Evolutionary conservation across 495 filamentous ascomycete genomes (phyloP).

Genomic region (Lophium mytilinum): DNA sequence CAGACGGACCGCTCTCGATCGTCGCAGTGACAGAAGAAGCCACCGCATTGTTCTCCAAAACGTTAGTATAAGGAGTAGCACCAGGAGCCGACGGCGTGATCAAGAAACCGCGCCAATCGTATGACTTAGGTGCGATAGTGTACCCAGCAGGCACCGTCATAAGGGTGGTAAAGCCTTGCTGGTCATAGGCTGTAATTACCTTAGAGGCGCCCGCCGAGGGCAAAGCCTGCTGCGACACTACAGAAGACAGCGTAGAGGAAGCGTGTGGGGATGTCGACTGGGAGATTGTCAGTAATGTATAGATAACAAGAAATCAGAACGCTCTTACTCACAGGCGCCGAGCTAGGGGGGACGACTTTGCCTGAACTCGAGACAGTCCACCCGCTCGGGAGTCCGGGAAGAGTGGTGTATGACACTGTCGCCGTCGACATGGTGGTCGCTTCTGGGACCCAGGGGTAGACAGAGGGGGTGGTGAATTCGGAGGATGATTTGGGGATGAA

Average conservation of each 20-base stretch:
- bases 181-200: slow-evolving; percentile 34
- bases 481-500: slow-evolving; percentile 53
- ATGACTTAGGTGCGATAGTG: slow-evolving; percentile 29
- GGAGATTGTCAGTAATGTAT: slow-evolving; percentile 30
- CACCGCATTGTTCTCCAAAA: slow-evolving; percentile 16
- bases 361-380: slow-evolving; percentile 68
- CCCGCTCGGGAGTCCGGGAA: slow-evolving; percentile 54
- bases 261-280: slow-evolving; percentile 40
- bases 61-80: slow-evolving; percentile 7
- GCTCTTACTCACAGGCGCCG: slow-evolving; percentile 43
- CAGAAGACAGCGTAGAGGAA: slow-evolving; percentile 42
- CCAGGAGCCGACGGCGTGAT: slow-evolving; percentile 28
- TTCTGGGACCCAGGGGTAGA: slow-evolving; percentile 53
- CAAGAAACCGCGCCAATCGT: slow-evolving; percentile 37
- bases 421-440: slow-evolving; percentile 33
- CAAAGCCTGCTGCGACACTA: slow-evolving; percentile 29
- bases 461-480: slow-evolving; percentile 43
- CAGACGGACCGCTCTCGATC: not conserved
- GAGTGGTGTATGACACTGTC: slow-evolving; percentile 37
- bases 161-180: slow-evolving; percentile 39
- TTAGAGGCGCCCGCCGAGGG: slow-evolving; percentile 41
- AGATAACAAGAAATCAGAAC: slow-evolving; percentile 14
- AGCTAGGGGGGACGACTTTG: slow-evolving; percentile 54
- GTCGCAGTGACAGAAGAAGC: not conserved
- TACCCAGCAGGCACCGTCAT: slow-evolving; percentile 30